Evolutionary conservation across 2,329 filamentous ascomycete genomes (phyloP), one percentile per base, ranked within the genome.

Genomic region (Talaromyces sp.): DNA sequence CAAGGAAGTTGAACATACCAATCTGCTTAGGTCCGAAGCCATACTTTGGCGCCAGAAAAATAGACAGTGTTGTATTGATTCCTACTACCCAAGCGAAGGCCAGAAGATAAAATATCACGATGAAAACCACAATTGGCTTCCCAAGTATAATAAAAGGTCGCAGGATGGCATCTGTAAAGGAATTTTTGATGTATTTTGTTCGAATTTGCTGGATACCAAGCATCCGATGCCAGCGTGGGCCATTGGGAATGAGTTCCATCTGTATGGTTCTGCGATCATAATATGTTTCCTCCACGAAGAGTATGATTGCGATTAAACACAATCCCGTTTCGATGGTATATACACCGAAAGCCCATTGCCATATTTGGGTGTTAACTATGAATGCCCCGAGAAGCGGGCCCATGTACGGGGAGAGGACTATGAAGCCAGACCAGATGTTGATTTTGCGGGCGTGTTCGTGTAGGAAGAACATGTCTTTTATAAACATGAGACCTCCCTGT

Each of bases 31-130:
- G 72, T 0, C 75, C 77, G 61, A 83, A 82, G 10, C 74, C 72
- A 61, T 84, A 83, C 3, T 80, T 65, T 0, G 77, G 76, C 1
- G 72, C 70, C 3, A 84, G 69, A 52, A 83, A 78, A 17, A 83
- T 80, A 40, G 79, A 72, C 0, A 82, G 70, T 0, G 81, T 83
- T 0, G 80, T 82, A 61, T 84, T 84, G 65, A 84, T 80, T 5
- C 80, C 81, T 17, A 75, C 67, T 20, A 75, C 68, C 73, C 73
- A 75, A 1, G 71, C 71, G 54, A 75, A 75, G 3, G 67, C 74
- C 13, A 76, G 56, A 22, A 75, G 55, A 51, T 77, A 77, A 51
- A 75, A 76, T 8, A 77, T 32, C 2, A 55, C 59, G 0, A 66
- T 60, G 0, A 74, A 49, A 33, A 75, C 59, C 2, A 77, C 68